Evolutionary conservation across 371 early-diverging fungal species (phyloP).

Genomic region (Chytridiales sp.): DNA sequence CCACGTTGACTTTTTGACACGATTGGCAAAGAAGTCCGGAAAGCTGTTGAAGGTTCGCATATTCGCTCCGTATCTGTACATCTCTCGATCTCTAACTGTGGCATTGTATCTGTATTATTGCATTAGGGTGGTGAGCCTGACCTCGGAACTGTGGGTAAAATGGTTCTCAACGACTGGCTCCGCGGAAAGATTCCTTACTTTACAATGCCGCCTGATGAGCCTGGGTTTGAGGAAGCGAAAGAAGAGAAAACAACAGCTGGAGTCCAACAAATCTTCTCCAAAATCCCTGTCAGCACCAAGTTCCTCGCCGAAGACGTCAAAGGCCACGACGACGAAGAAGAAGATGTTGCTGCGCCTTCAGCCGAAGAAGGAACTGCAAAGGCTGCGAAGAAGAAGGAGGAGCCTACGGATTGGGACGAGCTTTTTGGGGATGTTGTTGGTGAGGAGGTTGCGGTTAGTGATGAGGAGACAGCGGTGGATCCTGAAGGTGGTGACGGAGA

Average conservation of each 20-base stretch:
- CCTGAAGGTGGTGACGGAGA: not conserved
- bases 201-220: slow-evolving; percentile 70
- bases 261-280: slow-evolving; percentile 80
- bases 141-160: slow-evolving; percentile 89
- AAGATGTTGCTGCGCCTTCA: slow-evolving; percentile 27
- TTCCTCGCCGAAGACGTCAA: slow-evolving; percentile 76
- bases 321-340: slow-evolving; percentile 57
- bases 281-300: slow-evolving; percentile 76
- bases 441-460: slow-evolving; percentile 61
- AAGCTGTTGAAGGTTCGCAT: slow-evolving; percentile 77
- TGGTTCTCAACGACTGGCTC: slow-evolving; percentile 98
- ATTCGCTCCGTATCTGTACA: not conserved
- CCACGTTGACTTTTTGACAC: slow-evolving; percentile 85
- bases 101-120: not conserved
- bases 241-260: slow-evolving; percentile 38
- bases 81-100: not conserved
- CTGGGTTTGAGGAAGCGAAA: slow-evolving; percentile 22
- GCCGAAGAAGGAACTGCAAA: slow-evolving; percentile 28
- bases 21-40: slow-evolving; percentile 87
- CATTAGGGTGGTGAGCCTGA: slow-evolving; percentile 94
- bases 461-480: slow-evolving; percentile 27
- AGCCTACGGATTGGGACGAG: slow-evolving; percentile 81
- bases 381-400: slow-evolving; percentile 34
- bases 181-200: slow-evolving; percentile 98
- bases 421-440: slow-evolving; percentile 78